Base-by-base conservation (phyloP, 371 early-diverging fungal species). In the Syncephalastrum racemosum region DNA sequence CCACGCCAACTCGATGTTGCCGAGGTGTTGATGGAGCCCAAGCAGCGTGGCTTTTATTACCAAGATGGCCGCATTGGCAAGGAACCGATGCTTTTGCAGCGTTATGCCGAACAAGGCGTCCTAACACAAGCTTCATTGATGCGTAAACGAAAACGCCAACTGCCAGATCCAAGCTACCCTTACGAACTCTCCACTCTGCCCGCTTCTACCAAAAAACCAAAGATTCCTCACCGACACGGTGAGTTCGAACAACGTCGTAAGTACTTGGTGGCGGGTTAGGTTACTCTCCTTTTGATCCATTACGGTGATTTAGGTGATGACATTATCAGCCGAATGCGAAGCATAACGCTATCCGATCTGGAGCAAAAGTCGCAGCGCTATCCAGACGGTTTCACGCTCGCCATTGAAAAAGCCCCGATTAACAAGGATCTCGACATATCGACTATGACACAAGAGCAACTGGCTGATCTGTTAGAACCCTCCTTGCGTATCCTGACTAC, bases 161-260 rank as follows among this genome's bases (percentile, higher is more conserved):
- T 31, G 7, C 36, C 60, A 2, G 66, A 60, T 20, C 18, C 20
- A 16, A 22, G 48, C 22, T 46, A 31, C n/a, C 53, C 60, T n/a
- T 52, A 52, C 27, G 46, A 54, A 14, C 40, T 59, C 22, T 25
- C 57, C 23, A 50, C 60, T 18, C 22, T 53, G 15, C 39, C 60
- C 16, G 56, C 49, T 19, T 44, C 64, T 18, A 24, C 56, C 25
- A 77, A 74, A 54, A 77, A 77, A 52, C 67, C 72, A 13, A 78
- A 78, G 54, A 70, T 72, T 4, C 79, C 79, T 43, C 79, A 78
- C 54, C 62, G 79, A 23, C 73, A 78, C 50, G 79, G 79, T 20
- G 75, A 74, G 57, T 78, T 78, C 31, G 71, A 75, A 23, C 68
- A 66, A 53, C 62, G 79, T 62, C 75, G 79, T 77, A 63, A 62